Evolutionary conservation across 176 grass and related monocot genomes (phyloP).

Genomic region (Ensete glaucum): DNA sequence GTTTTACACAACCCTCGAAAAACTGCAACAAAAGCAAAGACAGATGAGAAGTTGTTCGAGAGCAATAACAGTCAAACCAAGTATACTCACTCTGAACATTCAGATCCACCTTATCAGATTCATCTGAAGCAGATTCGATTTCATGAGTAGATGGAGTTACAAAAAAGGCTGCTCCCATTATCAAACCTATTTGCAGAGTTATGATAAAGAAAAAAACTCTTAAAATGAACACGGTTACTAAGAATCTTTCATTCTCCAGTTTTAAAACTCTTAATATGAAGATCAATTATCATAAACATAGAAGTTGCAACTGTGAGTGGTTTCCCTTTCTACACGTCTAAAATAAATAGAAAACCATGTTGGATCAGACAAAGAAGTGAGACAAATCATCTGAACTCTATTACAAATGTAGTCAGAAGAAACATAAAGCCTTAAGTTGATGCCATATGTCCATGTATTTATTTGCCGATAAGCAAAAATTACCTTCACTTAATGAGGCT

Average conservation of each 20-base stretch:
- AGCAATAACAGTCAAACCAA: conserved; percentile 19
- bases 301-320: neutral
- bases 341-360: neutral
- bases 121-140: conserved; percentile 42
- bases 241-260: neutral
- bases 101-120: conserved; percentile 39
- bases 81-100: conserved; percentile 56
- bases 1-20: conserved; percentile 68
- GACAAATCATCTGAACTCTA: neutral
- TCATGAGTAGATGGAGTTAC: conserved; percentile 65
- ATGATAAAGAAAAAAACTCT: conserved; percentile 9
- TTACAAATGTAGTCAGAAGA: neutral
- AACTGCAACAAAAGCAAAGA: conserved; percentile 45
- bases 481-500: conserved; percentile 71
- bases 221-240: neutral
- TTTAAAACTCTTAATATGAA: neutral
- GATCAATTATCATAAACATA: neutral
- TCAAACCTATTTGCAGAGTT: conserved; percentile 41
- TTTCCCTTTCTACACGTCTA: neutral
- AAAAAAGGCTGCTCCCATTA: conserved; percentile 50
- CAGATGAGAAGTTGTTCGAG: conserved; percentile 5
- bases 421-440: neutral
- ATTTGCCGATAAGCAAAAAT: neutral
- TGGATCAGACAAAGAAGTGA: neutral
- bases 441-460: neutral